Evolutionary conservation across 805 yeast species (phyloP).

Genomic region (Kodamaea hsintzibuensis): DNA sequence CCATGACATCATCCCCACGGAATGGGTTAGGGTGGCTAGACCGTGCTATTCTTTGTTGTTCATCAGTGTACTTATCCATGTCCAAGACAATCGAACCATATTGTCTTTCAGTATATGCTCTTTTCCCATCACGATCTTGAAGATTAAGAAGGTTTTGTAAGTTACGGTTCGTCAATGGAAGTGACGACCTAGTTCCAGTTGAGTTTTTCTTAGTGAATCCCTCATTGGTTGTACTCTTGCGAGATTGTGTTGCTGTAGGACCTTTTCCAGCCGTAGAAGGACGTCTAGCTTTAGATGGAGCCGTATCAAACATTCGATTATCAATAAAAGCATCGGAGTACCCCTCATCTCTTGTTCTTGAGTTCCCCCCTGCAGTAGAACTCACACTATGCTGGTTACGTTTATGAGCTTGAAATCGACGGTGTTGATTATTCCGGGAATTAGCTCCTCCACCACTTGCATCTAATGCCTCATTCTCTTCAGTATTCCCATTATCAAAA

Average conservation of each 20-base stretch:
- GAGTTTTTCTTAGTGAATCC: not conserved
- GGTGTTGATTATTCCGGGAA: not conserved
- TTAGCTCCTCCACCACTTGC: not conserved
- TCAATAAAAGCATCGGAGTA: constrained; percentile 28
- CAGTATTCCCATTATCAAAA: not conserved
- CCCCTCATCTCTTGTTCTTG: constrained; percentile 1
- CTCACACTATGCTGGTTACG: not conserved
- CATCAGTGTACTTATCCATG: constrained; percentile 40
- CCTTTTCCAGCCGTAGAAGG: not conserved
- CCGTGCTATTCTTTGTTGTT: constrained; percentile 25
- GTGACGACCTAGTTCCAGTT: constrained; percentile 5
- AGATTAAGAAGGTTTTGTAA: constrained; percentile 27
- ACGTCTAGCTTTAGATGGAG: constrained; percentile 1
- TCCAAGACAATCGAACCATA: constrained; percentile 34
- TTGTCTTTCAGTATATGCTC: constrained; percentile 13
- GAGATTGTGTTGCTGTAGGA: not conserved
- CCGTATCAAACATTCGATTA: constrained; percentile 28
- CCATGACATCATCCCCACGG: not conserved
- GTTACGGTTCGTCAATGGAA: constrained; percentile 42
- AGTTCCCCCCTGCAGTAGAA: not conserved
- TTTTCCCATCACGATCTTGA: constrained; percentile 7
- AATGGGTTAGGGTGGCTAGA: constrained; percentile 12
- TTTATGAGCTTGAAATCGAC: not conserved
- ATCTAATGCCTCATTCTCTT: not conserved
- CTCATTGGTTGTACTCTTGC: not conserved